phyloP scores from a whole-genome alignment of 768 basidiomycete genomes.

The Termitomyces sp. region DNA sequence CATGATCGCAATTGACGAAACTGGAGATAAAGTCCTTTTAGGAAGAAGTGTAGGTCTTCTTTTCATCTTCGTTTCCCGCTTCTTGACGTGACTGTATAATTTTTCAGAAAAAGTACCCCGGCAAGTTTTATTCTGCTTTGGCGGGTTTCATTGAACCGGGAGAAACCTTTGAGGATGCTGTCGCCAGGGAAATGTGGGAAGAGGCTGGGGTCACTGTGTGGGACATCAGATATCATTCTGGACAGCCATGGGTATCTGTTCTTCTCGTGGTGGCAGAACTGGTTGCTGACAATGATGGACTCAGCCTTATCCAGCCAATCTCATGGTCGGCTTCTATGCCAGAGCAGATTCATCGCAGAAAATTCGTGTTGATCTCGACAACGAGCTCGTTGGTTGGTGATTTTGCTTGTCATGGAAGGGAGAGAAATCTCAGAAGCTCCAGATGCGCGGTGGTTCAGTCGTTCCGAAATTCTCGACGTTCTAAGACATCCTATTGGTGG shows the following conservation, averaged over 20 bases:
- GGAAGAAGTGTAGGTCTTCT: slow-evolving; percentile 70
- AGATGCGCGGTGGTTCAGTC: slow-evolving; percentile 92
- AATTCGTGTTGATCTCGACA: slow-evolving; percentile 86
- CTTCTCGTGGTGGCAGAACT: neutral
- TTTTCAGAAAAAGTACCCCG: slow-evolving; percentile 60
- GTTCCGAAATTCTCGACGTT: slow-evolving; percentile 65
- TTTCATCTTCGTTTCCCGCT: neutral
- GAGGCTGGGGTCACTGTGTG: slow-evolving; percentile 90
- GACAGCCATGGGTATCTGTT: slow-evolving; percentile 73
- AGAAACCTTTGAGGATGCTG: slow-evolving; percentile 93
- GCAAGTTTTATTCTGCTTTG: slow-evolving; percentile 80
- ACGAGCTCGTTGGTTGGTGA: slow-evolving; percentile 83
- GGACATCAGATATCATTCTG: slow-evolving; percentile 82
- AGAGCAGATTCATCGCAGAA: slow-evolving; percentile 69
- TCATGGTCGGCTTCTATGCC: slow-evolving; percentile 91
- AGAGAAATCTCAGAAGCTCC: neutral
- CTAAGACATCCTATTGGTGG: slow-evolving; percentile 57
- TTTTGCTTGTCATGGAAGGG: neutral
- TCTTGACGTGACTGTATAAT: neutral
- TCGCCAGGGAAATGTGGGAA: slow-evolving; percentile 91
- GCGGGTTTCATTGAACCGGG: slow-evolving; percentile 96
- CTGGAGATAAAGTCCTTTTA: slow-evolving; percentile 80
- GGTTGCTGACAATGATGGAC: neutral
- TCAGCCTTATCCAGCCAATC: slow-evolving; percentile 86
- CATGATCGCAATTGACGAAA: slow-evolving; percentile 80